These are phyloP conservation scores for Purpureocillium lavendulum DNA, from an alignment of 2,329 filamentous ascomycete genomes.

Conservation along the genomic window DNA sequence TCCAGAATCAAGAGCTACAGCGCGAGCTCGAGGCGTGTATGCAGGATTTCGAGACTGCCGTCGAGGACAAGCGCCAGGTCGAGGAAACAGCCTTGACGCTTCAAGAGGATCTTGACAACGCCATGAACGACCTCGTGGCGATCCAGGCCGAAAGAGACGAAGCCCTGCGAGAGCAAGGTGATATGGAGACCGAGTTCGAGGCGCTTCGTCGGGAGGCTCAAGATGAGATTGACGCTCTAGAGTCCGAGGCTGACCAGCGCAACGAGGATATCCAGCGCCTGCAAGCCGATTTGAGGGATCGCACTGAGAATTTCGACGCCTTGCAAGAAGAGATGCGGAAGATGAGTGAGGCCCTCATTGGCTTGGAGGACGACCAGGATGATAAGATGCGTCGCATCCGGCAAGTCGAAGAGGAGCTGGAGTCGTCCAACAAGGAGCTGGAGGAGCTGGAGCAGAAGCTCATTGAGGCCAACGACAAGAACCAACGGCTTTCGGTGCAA, in stretches of 20 bases:
- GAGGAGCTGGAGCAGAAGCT: slow-evolving; percentile 79
- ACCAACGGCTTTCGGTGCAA: slow-evolving; percentile 79
- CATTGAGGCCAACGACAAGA: slow-evolving; percentile 78
- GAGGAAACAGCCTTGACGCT: slow-evolving; percentile 53
- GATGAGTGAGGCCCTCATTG: slow-evolving; percentile 77
- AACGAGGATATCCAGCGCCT: slow-evolving; percentile 62
- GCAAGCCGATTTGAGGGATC: slow-evolving; percentile 63
- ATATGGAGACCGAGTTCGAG: slow-evolving; percentile 54
- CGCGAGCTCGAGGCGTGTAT: slow-evolving; percentile 73
- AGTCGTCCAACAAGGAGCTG: slow-evolving; percentile 78
- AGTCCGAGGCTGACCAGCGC: slow-evolving; percentile 65
- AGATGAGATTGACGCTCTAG: slow-evolving; percentile 56
- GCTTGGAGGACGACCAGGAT: slow-evolving; percentile 83
- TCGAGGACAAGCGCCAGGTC: slow-evolving; percentile 52
- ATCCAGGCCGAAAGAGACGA: slow-evolving; percentile 83
- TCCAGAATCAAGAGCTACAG: slow-evolving; percentile 84
- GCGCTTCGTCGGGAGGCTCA: slow-evolving; percentile 54
- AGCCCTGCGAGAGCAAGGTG: slow-evolving; percentile 57
- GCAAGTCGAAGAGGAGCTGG: slow-evolving; percentile 73
- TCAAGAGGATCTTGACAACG: slow-evolving; percentile 72
- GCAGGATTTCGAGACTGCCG: slow-evolving; percentile 68
- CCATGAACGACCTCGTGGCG: slow-evolving; percentile 70
- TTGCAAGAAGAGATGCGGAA: slow-evolving; percentile 89
- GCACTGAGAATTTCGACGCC: slow-evolving; percentile 82
- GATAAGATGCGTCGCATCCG: slow-evolving; percentile 71